phyloP scores from a whole-genome alignment of 208 protist genomes.

The Leishmania mexicana region DNA sequence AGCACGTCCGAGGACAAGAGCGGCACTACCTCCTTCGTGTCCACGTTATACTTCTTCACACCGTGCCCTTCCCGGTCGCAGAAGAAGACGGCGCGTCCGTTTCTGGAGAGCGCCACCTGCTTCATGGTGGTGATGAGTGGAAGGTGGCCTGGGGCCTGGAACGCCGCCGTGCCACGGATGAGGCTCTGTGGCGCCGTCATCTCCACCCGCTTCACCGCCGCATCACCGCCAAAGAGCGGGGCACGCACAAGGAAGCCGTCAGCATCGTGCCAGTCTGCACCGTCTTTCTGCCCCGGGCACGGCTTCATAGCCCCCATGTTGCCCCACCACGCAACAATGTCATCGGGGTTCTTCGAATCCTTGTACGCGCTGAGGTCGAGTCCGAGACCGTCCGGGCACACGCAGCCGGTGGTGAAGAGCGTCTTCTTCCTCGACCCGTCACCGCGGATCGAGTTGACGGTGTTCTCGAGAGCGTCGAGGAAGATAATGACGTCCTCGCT shows the following conservation, averaged over 20 bases:
- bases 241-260: slow-evolving; percentile 34
- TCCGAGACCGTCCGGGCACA: slow-evolving; percentile 38
- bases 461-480: slow-evolving; percentile 16
- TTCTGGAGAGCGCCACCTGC: slow-evolving; percentile 32
- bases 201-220: slow-evolving; percentile 23
- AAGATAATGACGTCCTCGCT: slow-evolving; percentile 30
- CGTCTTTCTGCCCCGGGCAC: slow-evolving; percentile 21
- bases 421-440: slow-evolving; percentile 25
- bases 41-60: slow-evolving; percentile 51
- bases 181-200: slow-evolving; percentile 18
- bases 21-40: slow-evolving; percentile 43
- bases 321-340: slow-evolving; percentile 37
- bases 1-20: slow-evolving; percentile 39
- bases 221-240: slow-evolving; percentile 28
- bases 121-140: slow-evolving; percentile 48
- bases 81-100: slow-evolving; percentile 43
- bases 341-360: slow-evolving; percentile 22
- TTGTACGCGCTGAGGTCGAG: slow-evolving; percentile 33
- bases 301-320: slow-evolving; percentile 35
- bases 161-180: slow-evolving; percentile 8
- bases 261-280: slow-evolving; percentile 36
- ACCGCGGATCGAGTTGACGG: slow-evolving; percentile 27
- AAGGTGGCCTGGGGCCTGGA: neutral
- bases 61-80: slow-evolving; percentile 53
- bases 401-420: slow-evolving; percentile 34